Conservation (phyloP, 805 yeast genomes). For the Saccharomyces mikatae region DNA sequence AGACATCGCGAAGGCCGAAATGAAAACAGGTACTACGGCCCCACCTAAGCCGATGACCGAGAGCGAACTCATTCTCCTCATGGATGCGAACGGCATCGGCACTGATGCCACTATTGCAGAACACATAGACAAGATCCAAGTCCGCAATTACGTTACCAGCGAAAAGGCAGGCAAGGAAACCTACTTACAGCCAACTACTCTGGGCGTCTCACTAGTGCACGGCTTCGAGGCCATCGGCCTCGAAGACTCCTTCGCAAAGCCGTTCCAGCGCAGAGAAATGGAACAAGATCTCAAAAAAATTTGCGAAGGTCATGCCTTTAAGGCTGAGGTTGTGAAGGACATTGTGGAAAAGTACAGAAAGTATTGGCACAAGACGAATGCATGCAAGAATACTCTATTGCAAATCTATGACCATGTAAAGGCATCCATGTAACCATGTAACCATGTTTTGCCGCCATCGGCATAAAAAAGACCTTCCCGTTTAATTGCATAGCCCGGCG, state of each 20-base stretch:
- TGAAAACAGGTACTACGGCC: conserved; percentile 67
- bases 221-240: conserved; percentile 78
- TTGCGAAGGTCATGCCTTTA: conserved; percentile 52
- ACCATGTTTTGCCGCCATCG: neutral
- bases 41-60: conserved; percentile 86
- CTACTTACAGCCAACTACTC: conserved; percentile 62
- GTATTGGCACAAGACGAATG: conserved; percentile 31
- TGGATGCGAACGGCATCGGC: conserved; percentile 97
- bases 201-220: conserved; percentile 82
- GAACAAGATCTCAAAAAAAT: conserved; percentile 62
- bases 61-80: conserved; percentile 79
- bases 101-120: conserved; percentile 99
- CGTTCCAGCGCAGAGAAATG: conserved; percentile 70
- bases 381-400: conserved; percentile 20
- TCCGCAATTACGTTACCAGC: conserved; percentile 57
- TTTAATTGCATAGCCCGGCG: neutral
- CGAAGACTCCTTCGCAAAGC: conserved; percentile 75
- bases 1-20: conserved; percentile 44
- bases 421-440: conserved; percentile 3
- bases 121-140: conserved; percentile 74
- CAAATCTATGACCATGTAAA: conserved; percentile 25
- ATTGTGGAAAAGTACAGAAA: conserved; percentile 51
- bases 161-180: conserved; percentile 34
- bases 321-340: conserved; percentile 46
- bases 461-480: too few species aligned